A percentile compares a stretch with the other conserved stretches of the same genome.
phyloP scores from a whole-genome alignment of 371 early-diverging fungal species.

The Mucor piriformis region DNA sequence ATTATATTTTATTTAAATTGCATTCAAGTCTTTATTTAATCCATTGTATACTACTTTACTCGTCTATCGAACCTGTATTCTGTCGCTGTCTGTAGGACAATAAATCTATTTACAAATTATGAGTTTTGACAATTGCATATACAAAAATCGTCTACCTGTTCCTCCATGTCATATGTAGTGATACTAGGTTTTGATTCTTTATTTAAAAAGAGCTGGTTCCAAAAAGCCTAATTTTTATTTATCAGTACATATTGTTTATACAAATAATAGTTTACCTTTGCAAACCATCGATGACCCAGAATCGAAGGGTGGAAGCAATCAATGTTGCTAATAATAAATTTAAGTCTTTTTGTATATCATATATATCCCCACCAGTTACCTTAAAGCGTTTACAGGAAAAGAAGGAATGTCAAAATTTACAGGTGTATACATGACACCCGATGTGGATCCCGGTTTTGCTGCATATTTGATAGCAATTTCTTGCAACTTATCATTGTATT shows the following conservation, averaged over 20 bases:
- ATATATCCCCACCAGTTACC: slow-evolving; percentile 6
- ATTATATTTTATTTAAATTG: too few species aligned
- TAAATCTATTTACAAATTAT: neutral
- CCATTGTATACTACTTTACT: too few species aligned
- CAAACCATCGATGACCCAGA: slow-evolving; percentile 25
- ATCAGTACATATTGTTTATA: neutral
- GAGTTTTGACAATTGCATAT: neutral
- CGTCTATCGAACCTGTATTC: neutral
- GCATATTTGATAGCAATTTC: slow-evolving; percentile 18
- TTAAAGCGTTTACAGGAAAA: slow-evolving; percentile 23
- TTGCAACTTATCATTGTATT: slow-evolving; percentile 7
- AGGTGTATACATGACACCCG: slow-evolving; percentile 27
- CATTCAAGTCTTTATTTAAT: too few species aligned
- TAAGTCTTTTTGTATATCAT: neutral
- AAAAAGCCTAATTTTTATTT: neutral
- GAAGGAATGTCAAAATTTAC: slow-evolving; percentile 15
- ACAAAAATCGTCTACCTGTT: neutral
- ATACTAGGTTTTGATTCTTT: neutral
- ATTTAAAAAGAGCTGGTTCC: slow-evolving; percentile 11
- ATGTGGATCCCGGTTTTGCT: slow-evolving; percentile 6
- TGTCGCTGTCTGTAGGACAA: neutral
- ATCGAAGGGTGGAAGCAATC: slow-evolving; percentile 28
- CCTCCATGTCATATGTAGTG: neutral
- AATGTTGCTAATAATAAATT: slow-evolving; percentile 11
- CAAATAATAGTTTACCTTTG: slow-evolving; percentile 3